Base-by-base conservation (phyloP, 306 rosid species). In the Ziziphus jujuba region DNA sequence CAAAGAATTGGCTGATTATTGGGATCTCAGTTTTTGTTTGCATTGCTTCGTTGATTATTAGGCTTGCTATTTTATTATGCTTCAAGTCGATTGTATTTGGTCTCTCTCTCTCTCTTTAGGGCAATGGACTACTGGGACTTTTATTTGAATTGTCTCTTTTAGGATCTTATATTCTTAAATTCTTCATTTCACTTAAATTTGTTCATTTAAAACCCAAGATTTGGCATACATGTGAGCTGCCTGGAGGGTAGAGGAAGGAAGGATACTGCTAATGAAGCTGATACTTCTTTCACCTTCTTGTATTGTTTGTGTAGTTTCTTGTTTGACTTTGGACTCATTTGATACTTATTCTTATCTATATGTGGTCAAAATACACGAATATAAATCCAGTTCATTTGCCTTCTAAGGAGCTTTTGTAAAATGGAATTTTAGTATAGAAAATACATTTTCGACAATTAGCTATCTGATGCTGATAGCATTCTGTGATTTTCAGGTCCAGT, bases 401-500 rank as follows among this genome's bases (percentile, higher is more conserved):
- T 58, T 69, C 59, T 43, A 34, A 35, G 56, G 24, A 45, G 20
- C 47, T 31, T 49, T 17, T 56, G 19, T 8, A 47, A 7, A n/a
- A 50, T 48, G 43, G 58, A 22, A 56, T 28, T 38, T 12, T 8
- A 16, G 65, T 52, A 8, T 67, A 34, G 19, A 52, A 47, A 49
- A 66, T 3, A 36, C 0, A 31, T 19, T 59, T 23, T 57, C 16
- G 40, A 71, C 23, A 56, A 58, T 65, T 9, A 70, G 65, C 43
- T 53, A 22, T 53, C 72, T 48, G 59, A 73, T 72, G 61, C 66
- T 20, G 20, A 40, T 12, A 40, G 45, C 45, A 40, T 69, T 64
- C 38, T 81, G 50, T 70, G 55, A 63, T 69, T 76, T 80, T 66
- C 88, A 93, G 97, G 98, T 47, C 98, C 98, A 23, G 86, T 90